Evolutionary conservation across 495 filamentous ascomycete species (phyloP).

Genomic region (Podospora anserina): DNA sequence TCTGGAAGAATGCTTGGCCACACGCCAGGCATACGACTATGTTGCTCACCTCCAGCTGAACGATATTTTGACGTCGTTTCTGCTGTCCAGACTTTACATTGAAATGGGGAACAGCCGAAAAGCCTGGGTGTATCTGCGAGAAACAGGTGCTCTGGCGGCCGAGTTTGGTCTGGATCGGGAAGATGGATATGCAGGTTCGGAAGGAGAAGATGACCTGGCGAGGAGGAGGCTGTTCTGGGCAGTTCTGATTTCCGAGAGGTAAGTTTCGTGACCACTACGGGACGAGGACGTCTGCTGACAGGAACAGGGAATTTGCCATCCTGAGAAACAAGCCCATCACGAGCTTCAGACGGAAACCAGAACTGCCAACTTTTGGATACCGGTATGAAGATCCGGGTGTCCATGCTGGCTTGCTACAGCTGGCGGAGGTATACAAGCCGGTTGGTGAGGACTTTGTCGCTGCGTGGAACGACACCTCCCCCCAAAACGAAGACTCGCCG

Average conservation of each 20-base stretch:
- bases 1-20: conserved; percentile 33
- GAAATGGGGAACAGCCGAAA: conserved; percentile 35
- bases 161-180: conserved; percentile 58
- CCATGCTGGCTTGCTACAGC: conserved; percentile 32
- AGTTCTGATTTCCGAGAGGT: conserved; percentile 59
- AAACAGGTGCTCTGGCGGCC: conserved; percentile 57
- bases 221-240: conserved; percentile 57
- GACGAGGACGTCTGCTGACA: not conserved
- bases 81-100: conserved; percentile 35
- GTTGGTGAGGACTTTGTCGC: not conserved
- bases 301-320: conserved; percentile 30
- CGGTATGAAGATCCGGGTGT: not conserved
- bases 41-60: conserved; percentile 31
- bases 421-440: conserved; percentile 31
- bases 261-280: conserved; percentile 19
- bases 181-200: not conserved
- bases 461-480: not conserved
- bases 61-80: conserved; percentile 37
- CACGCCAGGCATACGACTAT: conserved; percentile 36
- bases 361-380: conserved; percentile 32
- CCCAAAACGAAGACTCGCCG: not conserved
- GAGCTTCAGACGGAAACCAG: conserved; percentile 48
- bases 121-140: conserved; percentile 62
- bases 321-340: conserved; percentile 54
- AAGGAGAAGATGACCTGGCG: not conserved